Evolutionary conservation across 371 early-diverging fungal genomes (phyloP).

Genomic region (Mucor piriformis): DNA sequence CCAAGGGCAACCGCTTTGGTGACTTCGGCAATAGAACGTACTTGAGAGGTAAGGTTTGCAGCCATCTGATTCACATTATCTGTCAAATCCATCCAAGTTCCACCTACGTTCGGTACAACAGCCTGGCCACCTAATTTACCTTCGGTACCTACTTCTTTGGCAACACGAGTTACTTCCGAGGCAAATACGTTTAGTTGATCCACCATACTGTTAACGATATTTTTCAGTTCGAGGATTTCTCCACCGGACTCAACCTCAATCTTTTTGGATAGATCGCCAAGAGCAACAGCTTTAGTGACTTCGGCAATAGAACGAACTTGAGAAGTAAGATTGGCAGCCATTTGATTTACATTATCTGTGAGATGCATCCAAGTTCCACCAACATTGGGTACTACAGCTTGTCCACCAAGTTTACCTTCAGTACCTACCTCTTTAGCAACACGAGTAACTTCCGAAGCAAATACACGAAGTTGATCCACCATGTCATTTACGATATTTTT

Average conservation of each 20-base stretch:
- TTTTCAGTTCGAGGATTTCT: slow-evolving; percentile 67
- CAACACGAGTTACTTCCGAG: slow-evolving; percentile 49
- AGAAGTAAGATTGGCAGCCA: slow-evolving; percentile 53
- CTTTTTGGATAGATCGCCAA: slow-evolving; percentile 61
- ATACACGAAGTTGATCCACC: slow-evolving; percentile 50
- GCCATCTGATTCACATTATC: slow-evolving; percentile 49
- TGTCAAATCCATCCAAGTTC: slow-evolving; percentile 56
- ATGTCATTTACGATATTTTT: slow-evolving; percentile 47
- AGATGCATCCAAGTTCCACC: slow-evolving; percentile 58
- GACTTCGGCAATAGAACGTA: slow-evolving; percentile 48
- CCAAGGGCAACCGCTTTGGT: slow-evolving; percentile 38
- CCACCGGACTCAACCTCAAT: slow-evolving; percentile 68
- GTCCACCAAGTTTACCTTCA: slow-evolving; percentile 50
- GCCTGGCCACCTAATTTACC: slow-evolving; percentile 52
- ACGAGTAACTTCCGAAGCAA: slow-evolving; percentile 49
- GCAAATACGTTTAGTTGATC: slow-evolving; percentile 44
- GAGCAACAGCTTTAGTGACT: slow-evolving; percentile 59
- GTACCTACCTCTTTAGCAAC: slow-evolving; percentile 55
- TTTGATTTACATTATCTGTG: slow-evolving; percentile 55
- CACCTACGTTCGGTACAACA: slow-evolving; percentile 44
- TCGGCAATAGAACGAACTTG: slow-evolving; percentile 63
- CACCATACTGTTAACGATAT: slow-evolving; percentile 69
- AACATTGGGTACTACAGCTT: slow-evolving; percentile 44
- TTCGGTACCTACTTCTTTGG: slow-evolving; percentile 40
- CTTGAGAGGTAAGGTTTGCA: slow-evolving; percentile 44